phyloP scores from a whole-genome alignment of 176 grass and related monocot genomes.

The Luzula sylvatica region DNA sequence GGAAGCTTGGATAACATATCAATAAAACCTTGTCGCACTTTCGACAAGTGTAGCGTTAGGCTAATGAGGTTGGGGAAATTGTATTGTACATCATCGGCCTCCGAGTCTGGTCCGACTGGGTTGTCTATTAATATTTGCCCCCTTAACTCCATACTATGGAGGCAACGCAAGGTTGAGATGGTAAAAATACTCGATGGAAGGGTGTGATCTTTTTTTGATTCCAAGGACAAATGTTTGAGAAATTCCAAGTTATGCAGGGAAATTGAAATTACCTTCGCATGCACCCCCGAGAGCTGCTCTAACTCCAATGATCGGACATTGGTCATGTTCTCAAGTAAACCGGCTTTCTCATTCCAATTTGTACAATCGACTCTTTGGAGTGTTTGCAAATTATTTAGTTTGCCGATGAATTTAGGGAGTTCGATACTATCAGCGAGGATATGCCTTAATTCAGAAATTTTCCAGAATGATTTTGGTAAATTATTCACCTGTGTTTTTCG shows the following conservation, averaged over 20 bases:
- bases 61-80: too few species aligned
- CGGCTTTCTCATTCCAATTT: constrained; percentile 21
- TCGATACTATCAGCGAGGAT: too few species aligned
- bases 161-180: constrained; percentile 35
- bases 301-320: too few species aligned
- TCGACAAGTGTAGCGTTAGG: constrained; percentile 33
- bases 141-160: constrained; percentile 32
- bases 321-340: too few species aligned
- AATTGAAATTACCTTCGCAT: constrained; percentile 9
- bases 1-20: too few species aligned
- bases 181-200: constrained; percentile 26
- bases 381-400: too few species aligned
- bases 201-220: constrained; percentile 16
- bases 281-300: constrained; percentile 14
- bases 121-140: constrained; percentile 26
- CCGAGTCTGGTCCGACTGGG: background rate
- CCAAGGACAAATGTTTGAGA: constrained; percentile 36
- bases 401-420: constrained; percentile 28
- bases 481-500: too few species aligned
- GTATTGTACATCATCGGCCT: constrained; percentile 17
- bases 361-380: constrained; percentile 24
- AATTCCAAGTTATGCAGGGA: constrained; percentile 36
- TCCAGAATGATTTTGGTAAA: too few species aligned
- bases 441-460: too few species aligned
- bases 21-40: constrained; percentile 33